Base-by-base conservation (phyloP, 2,329 filamentous ascomycete genomes). In the Xylaria sp. region DNA sequence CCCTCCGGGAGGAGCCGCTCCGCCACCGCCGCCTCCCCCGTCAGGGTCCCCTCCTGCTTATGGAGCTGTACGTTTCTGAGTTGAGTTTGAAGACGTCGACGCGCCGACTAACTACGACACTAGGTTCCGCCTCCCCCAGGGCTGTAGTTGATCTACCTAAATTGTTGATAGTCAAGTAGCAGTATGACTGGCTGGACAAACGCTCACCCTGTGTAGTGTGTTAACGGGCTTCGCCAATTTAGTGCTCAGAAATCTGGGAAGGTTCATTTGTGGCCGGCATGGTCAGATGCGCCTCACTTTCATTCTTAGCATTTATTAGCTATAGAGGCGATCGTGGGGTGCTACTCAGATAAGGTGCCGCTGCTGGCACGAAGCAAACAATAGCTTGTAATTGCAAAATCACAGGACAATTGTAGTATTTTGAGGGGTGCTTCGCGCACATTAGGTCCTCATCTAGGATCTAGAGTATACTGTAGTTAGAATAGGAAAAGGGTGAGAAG, bases 41-140 rank as follows among this genome's bases (percentile, higher is more conserved):
- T 76, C 80, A 5, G 83, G 83, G 41, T 77, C 79, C 7, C 80
- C 84, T 47, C 80, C 83, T n/a, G 80, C 83, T 48, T 92, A 91
- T 72, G 87, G 84, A 68, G 82, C 87, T 69, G 89, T 90, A 84
- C 69, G 86, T 79, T 40, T 48, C n/a, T n/a, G n/a, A n/a, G 31
- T 33, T 13, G 10, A 23, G 13, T 11, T 17, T 55, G 38, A 33
- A 49, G 44, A 46, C 53, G 35, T 33, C 31, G 54, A 15, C 8
- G 21, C 38, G 11, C 31, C 41, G 13, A 43, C 51, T 57, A 31
- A 63, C 67, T 11, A 21, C 73, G 55, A 71, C 65, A 33, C 21
- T 67, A 85, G 83, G 81, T 85, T 21, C 84, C 84, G 31, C 83
- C 83, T 57, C 84, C 83, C 11, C 83, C 83, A 4, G 83, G 84